These are phyloP conservation scores for Tetrapisispora pingtungensis DNA, from an alignment of 805 yeast species.

Conservation along the genomic window DNA sequence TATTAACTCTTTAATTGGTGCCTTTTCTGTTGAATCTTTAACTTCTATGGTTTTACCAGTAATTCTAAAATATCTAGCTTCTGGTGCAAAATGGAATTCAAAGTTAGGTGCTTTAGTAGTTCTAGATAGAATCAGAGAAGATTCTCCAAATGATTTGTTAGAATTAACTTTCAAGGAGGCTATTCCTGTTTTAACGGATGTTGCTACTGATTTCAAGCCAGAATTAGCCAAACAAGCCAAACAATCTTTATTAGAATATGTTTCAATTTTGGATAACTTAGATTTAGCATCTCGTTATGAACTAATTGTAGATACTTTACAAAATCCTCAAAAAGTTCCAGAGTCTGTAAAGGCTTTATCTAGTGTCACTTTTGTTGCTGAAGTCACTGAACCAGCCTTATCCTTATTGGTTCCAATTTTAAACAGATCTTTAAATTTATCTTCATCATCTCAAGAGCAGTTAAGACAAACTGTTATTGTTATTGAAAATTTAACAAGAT, in stretches of 20 bases:
- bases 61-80: slow-evolving; percentile 56
- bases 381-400: slow-evolving; percentile 93
- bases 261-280: slow-evolving; percentile 79
- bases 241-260: slow-evolving; percentile 57
- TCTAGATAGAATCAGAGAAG: slow-evolving; percentile 65
- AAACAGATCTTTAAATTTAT: slow-evolving; percentile 74
- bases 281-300: slow-evolving; percentile 84
- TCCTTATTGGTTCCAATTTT: slow-evolving; percentile 86
- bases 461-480: slow-evolving; percentile 94
- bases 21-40: slow-evolving; percentile 68
- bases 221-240: slow-evolving; percentile 84
- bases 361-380: slow-evolving; percentile 94
- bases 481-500: slow-evolving; percentile 87
- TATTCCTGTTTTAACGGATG: slow-evolving; percentile 78
- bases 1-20: slow-evolving; percentile 55
- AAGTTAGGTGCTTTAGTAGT: slow-evolving; percentile 70
- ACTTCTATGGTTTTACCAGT: slow-evolving; percentile 59
- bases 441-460: slow-evolving; percentile 87
- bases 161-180: slow-evolving; percentile 71
- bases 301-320: slow-evolving; percentile 75
- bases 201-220: slow-evolving; percentile 92
- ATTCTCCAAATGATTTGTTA: slow-evolving; percentile 74
- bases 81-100: slow-evolving; percentile 85
- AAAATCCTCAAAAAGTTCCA: slow-evolving; percentile 82
- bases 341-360: slow-evolving; percentile 81